Base-by-base conservation (phyloP, 176 grass and related monocot genomes). In the Bolboschoenus planiculmis region DNA sequence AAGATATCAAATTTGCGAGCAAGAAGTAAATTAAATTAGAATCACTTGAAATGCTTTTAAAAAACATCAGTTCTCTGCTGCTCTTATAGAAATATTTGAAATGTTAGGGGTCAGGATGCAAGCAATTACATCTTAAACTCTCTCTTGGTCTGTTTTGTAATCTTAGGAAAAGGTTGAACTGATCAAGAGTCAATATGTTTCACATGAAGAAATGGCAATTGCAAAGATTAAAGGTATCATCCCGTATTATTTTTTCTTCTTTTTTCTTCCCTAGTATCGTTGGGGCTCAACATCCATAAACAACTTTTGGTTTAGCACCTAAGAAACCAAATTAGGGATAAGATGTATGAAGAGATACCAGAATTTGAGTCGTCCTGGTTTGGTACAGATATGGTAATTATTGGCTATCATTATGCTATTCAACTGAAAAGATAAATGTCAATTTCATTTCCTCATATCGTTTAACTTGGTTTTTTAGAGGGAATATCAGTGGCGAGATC, bases 221-320 rank as follows among this genome's bases (percentile, higher is more conserved):
- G 68, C 21, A 44, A 89, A 89, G 67, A 85, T 89, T 30, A 85
- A 89, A 83, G 87, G 83, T 85, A 30, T 33, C 10, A 56, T 85
- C 34, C 77, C 35, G 60, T 78, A 5, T 30, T 62, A 10, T 63
- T 53, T 77, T 24, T 42, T 34, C 56, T 24, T 37, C 16, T 43
- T 43, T 13, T 15, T n/a, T 75, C 3, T 48, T 47, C 23, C 70
- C 0, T 48, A 27, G 24, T 30, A 6, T 6, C 15, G 1, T 10
- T 27, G 42, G 40, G 21, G 70, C 39, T 75, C 16, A 68, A 37
- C 16, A 3, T 68, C 15, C 18, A 39, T 39, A 21, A 37, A 14
- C 63, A 67, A 68, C 1, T 18, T 31, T 68, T 30, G 40, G 15
- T 33, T 31, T 9, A 13, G 27, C 56, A 59, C 8, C 56, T 26